A percentile compares a stretch with the other conserved stretches of the same genome.
phyloP scores from a whole-genome alignment of 2,329 filamentous ascomycete genomes.

The Aspergillus niger region DNA sequence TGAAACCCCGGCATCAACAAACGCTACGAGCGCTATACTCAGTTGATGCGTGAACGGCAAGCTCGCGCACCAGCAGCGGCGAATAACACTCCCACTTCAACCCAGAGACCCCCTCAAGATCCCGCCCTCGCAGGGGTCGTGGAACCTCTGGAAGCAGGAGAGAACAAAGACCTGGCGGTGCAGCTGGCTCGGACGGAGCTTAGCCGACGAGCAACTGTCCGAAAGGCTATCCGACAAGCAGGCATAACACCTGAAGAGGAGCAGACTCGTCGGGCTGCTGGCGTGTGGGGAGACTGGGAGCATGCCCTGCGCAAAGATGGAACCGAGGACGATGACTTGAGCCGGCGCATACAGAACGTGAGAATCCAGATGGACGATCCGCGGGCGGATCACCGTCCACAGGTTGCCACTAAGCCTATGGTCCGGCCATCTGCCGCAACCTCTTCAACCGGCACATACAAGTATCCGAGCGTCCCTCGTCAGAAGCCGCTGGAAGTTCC shows the following conservation, averaged over 20 bases:
- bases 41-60: slow-evolving; percentile 51
- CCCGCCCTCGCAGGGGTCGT: slow-evolving; percentile 61
- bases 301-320: slow-evolving; percentile 41
- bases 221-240: slow-evolving; percentile 59
- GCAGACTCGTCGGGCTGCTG: slow-evolving; percentile 55
- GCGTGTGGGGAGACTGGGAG: slow-evolving; percentile 58
- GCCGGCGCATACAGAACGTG: slow-evolving; percentile 55
- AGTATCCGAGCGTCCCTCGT: slow-evolving; percentile 48
- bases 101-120: slow-evolving; percentile 45
- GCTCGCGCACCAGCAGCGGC: slow-evolving; percentile 39
- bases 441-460: slow-evolving; percentile 36
- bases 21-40: slow-evolving; percentile 68
- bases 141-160: slow-evolving; percentile 67
- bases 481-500: slow-evolving; percentile 33
- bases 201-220: slow-evolving; percentile 63
- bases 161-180: slow-evolving; percentile 75
- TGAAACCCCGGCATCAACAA: slow-evolving; percentile 78
- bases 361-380: slow-evolving; percentile 42
- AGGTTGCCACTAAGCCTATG: slow-evolving; percentile 12
- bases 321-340: slow-evolving; percentile 47
- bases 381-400: slow-evolving; percentile 12
- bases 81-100: slow-evolving; percentile 12
- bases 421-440: slow-evolving; percentile 19
- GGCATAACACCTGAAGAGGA: slow-evolving; percentile 61
- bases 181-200: slow-evolving; percentile 74